Evolutionary conservation across 225 moss, liverwort and hornwort species (phyloP).

Genomic region (Straminergon stramineum): DNA sequence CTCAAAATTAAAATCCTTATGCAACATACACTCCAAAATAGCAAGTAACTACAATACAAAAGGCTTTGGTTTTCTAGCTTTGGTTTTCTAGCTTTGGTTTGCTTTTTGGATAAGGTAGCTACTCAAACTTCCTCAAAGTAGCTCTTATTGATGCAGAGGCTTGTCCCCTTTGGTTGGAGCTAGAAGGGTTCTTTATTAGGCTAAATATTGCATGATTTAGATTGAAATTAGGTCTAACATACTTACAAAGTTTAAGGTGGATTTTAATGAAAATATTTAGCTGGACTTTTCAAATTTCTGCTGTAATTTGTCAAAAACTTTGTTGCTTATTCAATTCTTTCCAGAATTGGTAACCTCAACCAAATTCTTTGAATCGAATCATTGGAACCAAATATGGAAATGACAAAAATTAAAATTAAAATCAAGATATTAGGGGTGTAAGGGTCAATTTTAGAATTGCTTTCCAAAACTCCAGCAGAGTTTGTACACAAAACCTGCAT

Average conservation of each 20-base stretch:
- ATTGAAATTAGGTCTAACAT: background rate
- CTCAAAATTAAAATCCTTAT: background rate
- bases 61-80: background rate
- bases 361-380: background rate
- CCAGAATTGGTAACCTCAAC: background rate
- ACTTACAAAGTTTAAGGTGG: background rate
- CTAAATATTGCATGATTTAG: background rate
- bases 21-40: background rate
- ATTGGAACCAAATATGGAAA: background rate
- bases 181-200: background rate
- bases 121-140: background rate
- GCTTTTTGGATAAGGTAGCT: background rate
- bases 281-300: no score
- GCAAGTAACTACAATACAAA: background rate
- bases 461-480: background rate
- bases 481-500: background rate
- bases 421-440: background rate
- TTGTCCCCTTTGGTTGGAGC: fast-evolving
- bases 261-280: background rate
- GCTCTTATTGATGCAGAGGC: background rate
- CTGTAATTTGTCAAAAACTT: no score
- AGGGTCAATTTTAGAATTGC: background rate
- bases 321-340: background rate
- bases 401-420: background rate
- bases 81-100: background rate